Conservation (phyloP, 1,284 basidiomycete genomes). For the Puccinia triticina region DNA sequence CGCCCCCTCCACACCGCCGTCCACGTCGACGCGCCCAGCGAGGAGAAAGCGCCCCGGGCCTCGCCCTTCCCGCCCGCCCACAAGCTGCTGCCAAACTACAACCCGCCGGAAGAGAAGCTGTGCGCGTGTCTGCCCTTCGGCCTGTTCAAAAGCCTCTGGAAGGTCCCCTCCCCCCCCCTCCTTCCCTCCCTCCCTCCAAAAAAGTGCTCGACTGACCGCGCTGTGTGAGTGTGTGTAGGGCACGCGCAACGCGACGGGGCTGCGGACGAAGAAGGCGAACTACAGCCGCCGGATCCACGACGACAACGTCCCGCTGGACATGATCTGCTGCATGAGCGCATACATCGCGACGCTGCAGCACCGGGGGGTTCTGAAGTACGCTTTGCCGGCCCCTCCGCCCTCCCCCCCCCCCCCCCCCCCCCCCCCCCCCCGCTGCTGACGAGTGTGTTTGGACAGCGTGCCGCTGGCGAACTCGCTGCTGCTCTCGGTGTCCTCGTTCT, state of each 20-base stretch:
- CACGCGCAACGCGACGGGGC: conserved; percentile 9
- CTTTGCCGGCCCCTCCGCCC: too few species aligned
- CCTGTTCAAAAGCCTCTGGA: conserved; percentile 27
- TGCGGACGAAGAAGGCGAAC: conserved; percentile 14
- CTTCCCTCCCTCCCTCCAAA: too few species aligned
- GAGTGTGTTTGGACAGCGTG: conserved; percentile 7
- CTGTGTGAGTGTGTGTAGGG: background rate
- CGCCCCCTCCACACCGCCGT: background rate
- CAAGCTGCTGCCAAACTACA: conserved; percentile 33
- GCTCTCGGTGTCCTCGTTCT: conserved; percentile 11
- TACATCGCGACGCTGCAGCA: conserved; percentile 38
- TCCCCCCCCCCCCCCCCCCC: too few species aligned
- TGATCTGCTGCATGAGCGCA: conserved; percentile 33
- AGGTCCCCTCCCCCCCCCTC: too few species aligned
- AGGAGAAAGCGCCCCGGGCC: background rate
- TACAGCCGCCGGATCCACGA: conserved; percentile 9
- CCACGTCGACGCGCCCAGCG: background rate
- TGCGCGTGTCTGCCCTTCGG: conserved; percentile 7
- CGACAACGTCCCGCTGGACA: conserved; percentile 46
- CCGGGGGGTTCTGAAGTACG: conserved; percentile 33
- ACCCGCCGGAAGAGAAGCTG: conserved; percentile 25
- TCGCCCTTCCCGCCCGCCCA: conserved; percentile 32
- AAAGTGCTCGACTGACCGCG: background rate
- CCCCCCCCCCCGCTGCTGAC: background rate
- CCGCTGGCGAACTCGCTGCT: conserved; percentile 26